Conservation (phyloP, 2,329 filamentous ascomycete species). For the Didymella exigua region DNA sequence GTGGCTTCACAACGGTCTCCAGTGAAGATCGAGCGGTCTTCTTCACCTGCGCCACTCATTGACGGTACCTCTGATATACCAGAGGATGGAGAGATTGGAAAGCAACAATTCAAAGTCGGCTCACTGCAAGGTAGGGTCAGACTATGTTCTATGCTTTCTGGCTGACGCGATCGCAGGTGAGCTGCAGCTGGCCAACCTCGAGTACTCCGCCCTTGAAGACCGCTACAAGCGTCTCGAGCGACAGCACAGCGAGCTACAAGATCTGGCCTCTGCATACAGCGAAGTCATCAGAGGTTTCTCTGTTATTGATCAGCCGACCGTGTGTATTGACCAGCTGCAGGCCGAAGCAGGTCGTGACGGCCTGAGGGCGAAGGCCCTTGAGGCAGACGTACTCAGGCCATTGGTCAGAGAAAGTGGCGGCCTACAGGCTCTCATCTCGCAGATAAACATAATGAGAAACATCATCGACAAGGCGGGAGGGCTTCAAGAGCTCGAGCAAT, state of each 20-base stretch:
- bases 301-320: neutral
- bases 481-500: slow-evolving; percentile 16
- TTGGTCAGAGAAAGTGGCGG: slow-evolving; percentile 24
- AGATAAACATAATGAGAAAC: slow-evolving; percentile 2
- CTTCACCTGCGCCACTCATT: slow-evolving; percentile 10
- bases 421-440: slow-evolving; percentile 17
- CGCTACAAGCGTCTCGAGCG: slow-evolving; percentile 14
- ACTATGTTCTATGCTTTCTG: neutral
- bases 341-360: slow-evolving; percentile 22
- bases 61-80: neutral
- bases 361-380: slow-evolving; percentile 24
- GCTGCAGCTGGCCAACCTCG: slow-evolving; percentile 14
- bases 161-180: slow-evolving; percentile 15
- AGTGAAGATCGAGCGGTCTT: neutral
- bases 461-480: slow-evolving; percentile 21
- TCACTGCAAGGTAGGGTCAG: slow-evolving; percentile 6
- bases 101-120: neutral
- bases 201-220: slow-evolving; percentile 18
- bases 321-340: slow-evolving; percentile 21
- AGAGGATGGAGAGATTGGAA: neutral
- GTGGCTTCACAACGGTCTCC: neutral
- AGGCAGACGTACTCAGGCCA: slow-evolving; percentile 22
- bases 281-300: slow-evolving; percentile 19
- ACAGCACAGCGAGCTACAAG: slow-evolving; percentile 17
- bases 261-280: slow-evolving; percentile 16